Evolutionary conservation across 352 stramenopile genomes (phyloP), one percentile per base, ranked within the genome.

Genomic region (Globisporangium splendens): DNA sequence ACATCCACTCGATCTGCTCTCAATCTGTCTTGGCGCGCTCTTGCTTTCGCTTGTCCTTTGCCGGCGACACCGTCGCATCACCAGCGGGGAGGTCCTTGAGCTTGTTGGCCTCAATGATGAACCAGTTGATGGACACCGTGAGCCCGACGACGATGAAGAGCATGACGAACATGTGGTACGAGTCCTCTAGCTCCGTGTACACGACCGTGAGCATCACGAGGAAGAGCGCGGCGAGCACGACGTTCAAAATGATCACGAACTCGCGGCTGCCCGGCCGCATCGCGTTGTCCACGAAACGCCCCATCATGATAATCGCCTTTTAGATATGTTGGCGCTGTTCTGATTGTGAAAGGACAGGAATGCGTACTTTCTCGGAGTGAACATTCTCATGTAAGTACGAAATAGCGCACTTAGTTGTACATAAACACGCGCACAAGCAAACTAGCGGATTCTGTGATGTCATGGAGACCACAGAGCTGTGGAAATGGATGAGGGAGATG

Each of bases 121-220:
- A 94, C 82, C 83, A 90, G 68, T 94, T 94, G 72, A 94, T 92
- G 31, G 84, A 92, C 38, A 88, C 59, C 1, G 83, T 86, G 54
- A 94, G 77, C 8, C 84, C 84, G n/a, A 89, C 56, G 24, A 88
- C 77, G 50, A 94, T 75, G 56, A 94, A 94, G 33, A 94, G 81
- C 73, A 94, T 66, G 44, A 94, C 72, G 59, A 89, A 94, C 56
- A 89, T 68, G 66, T 94, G 84, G 62, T 84, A 74, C 59, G 84
- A 94, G 60, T 89, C 73, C 54, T 94, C 84, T 41, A 94, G 68
- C 63, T 91, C 78, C 60, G 79, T 83, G 68, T 90, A 94, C 24
- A 94, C 64, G 46, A 91, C 82, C 46, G 69, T 55, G 46, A 85
- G 63, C 75, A 94, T 89, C 54, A 94, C 81, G 24, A 72, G 56